Evolutionary conservation across 768 basidiomycete genomes (phyloP).

Genomic region (Phaeolepiota aurea): DNA sequence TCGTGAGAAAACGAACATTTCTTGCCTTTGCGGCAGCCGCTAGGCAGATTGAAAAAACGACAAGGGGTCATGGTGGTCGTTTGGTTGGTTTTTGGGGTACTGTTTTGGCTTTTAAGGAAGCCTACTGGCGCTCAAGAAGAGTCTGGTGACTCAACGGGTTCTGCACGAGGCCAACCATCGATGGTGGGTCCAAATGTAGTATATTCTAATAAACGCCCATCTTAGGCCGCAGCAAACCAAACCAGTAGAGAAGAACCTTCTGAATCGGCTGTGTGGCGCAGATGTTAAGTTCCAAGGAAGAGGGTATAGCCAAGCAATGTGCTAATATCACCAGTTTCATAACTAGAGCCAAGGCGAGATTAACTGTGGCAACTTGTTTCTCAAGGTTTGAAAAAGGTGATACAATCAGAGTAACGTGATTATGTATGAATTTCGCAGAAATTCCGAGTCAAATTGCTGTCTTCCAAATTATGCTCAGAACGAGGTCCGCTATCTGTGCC

Average conservation of each 20-base stretch:
- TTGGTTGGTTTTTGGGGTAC: not conserved
- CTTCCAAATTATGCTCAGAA: slow-evolving; percentile 16
- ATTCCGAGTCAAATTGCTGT: not conserved
- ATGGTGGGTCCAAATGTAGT: not conserved
- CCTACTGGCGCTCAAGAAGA: not conserved
- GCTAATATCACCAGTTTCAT: no score
- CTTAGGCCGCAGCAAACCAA: not conserved
- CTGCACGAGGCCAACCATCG: not conserved
- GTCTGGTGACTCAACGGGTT: not conserved
- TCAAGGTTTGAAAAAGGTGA: no score
- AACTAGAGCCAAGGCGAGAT: no score
- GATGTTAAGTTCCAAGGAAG: no score
- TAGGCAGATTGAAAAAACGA: slow-evolving; percentile 26
- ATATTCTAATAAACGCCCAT: not conserved
- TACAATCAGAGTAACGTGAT: no score
- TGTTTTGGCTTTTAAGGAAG: not conserved
- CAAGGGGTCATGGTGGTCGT: not conserved
- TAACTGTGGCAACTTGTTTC: no score
- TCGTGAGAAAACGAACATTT: slow-evolving; percentile 26
- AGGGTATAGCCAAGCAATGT: no score
- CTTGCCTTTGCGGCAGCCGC: slow-evolving; percentile 38
- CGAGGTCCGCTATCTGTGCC: slow-evolving; percentile 14
- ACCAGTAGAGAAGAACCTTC: not conserved
- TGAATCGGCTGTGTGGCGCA: not conserved
- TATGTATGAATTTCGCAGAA: not conserved